A percentile compares a stretch with the other conserved stretches of the same genome.
Conservation (phyloP, 73 alveolate species). For the Paramecium bursaria region DNA sequence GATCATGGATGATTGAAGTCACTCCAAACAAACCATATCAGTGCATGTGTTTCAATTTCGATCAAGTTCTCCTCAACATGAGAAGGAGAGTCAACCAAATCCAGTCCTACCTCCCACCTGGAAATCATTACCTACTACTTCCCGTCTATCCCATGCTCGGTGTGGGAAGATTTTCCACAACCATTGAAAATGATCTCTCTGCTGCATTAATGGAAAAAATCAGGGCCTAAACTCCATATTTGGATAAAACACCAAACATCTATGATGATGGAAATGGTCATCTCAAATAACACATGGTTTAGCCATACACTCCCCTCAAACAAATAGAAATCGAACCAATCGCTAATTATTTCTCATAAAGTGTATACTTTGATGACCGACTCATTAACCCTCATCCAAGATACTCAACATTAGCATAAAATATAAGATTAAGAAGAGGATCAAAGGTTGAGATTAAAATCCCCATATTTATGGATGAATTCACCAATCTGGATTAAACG, state of each 20-base stretch:
- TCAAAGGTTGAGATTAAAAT: conserved; percentile 87
- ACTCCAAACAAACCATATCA: conserved; percentile 84
- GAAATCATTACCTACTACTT: conserved; percentile 45
- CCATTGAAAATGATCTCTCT: conserved; percentile 60
- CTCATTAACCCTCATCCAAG: conserved; percentile 95
- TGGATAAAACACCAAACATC: conserved; percentile 63
- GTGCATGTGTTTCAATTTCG: conserved; percentile 53
- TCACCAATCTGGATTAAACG: conserved; percentile 78
- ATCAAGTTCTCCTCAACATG: conserved; percentile 67
- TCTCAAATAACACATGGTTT: conserved; percentile 36
- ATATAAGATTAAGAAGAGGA: conserved; percentile 89
- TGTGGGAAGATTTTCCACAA: conserved; percentile 66
- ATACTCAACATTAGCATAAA: conserved; percentile 86
- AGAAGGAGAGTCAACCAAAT: conserved; percentile 61
- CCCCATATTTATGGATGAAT: conserved; percentile 90
- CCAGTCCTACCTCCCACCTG: conserved; percentile 37
- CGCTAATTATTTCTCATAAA: conserved; percentile 73
- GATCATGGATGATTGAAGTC: conserved; percentile 90
- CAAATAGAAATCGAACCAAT: conserved; percentile 50
- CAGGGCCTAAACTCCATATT: conserved; percentile 68
- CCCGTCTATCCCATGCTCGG: conserved; percentile 65
- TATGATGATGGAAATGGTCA: conserved; percentile 35
- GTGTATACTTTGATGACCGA: conserved; percentile 82
- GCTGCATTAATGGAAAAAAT: conserved; percentile 14
- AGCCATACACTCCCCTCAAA: conserved; percentile 20